A percentile compares a stretch with the other conserved stretches of the same genome.
Evolutionary conservation across 108 stramenopile species (phyloP).

Genomic region (Cyclotella distinguenda): DNA sequence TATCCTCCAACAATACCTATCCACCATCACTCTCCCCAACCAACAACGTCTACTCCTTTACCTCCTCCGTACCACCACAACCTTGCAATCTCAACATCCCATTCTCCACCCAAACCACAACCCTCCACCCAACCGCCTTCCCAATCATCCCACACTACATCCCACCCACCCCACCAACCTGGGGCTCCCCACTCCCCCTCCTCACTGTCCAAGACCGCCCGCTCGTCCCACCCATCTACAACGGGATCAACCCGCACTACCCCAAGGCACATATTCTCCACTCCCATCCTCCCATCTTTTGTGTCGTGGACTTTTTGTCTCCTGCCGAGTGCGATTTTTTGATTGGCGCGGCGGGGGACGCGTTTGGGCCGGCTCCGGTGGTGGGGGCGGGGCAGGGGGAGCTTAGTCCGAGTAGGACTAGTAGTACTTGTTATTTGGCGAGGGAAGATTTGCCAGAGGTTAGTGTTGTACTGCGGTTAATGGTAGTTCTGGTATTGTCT

Average conservation of each 20-base stretch:
- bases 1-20: not conserved
- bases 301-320: constrained; percentile 76
- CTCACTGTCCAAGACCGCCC: constrained; percentile 72
- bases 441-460: constrained; percentile 77
- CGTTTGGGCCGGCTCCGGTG: constrained; percentile 81
- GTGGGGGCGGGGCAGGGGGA: constrained; percentile 81
- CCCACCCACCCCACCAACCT: constrained; percentile 39
- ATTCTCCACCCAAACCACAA: not conserved
- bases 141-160: constrained; percentile 35
- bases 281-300: constrained; percentile 72
- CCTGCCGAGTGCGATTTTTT: constrained; percentile 81
- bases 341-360: constrained; percentile 62
- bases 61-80: not conserved
- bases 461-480: not conserved
- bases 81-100: not conserved
- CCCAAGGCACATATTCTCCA: constrained; percentile 65
- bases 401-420: constrained; percentile 77
- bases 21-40: not conserved
- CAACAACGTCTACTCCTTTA: not conserved
- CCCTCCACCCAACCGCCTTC: not conserved
- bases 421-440: constrained; percentile 80
- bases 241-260: constrained; percentile 85
- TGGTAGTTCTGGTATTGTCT: not conserved
- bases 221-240: constrained; percentile 72
- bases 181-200: constrained; percentile 33